Evolutionary conservation across 1,139 yeast species (phyloP), one percentile per base, ranked within the genome.

Genomic region (Sugiyamaella sp.): DNA sequence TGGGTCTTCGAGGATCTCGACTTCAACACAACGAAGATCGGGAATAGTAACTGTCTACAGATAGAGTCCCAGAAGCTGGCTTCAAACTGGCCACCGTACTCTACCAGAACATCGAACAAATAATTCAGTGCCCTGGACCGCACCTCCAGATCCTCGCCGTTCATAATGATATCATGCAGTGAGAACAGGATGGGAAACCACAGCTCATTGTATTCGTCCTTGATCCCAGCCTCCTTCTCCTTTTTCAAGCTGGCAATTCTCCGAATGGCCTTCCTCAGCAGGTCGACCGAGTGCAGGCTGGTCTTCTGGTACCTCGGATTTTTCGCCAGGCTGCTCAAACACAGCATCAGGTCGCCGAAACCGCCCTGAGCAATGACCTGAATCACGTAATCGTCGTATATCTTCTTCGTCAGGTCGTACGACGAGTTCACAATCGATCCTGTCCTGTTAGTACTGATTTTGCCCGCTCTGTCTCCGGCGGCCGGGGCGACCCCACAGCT

Each of bases 121-220:
- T 80, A 82, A 58, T 84, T 86, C 64, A 93, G 76, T 0, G 98
- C 97, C 54, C 91, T 77, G 0, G 98, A 88, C 63, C 99, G 81
- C 4, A 91, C 97, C 70, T 95, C 99, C 54, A 95, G 75, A 70
- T 95, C 99, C 57, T 87, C 91, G 3, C 97, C 97, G 1, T 86
- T 85, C 96, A 91, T 89, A 32, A 91, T 88, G 8, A 93, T 86
- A 61, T 87, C 90, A 66, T 90, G 90, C 71, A 89, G 87, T 12
- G 95, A 88, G 61, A 80, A 82, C 57, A 91, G 72, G n/a, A 90
- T 78, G 1, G 97, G 97, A 73, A 86, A 88, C 89, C 89, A 85
- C 24, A 80, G 72, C 33, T 54, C 57, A 27, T 55, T 45, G 39
- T 56, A 54, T 39, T 52, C 57, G 29, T 59, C 56, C 24, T 49